Base-by-base conservation (phyloP, 1,284 basidiomycete species). In the Tylopilus orsonianus region DNA sequence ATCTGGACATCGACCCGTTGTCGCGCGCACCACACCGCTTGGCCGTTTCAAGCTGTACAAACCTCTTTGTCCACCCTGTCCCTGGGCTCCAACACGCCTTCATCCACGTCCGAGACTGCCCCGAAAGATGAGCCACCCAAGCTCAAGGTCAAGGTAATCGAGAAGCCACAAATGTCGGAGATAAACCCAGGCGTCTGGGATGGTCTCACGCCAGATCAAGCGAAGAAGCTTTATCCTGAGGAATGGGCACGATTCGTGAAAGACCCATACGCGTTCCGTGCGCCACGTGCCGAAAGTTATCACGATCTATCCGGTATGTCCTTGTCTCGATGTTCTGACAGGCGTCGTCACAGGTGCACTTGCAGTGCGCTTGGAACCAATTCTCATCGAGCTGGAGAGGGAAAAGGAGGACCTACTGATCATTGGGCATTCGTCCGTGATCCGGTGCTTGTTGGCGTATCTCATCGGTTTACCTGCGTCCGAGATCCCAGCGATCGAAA, bases 121-220 rank as follows among this genome's bases (percentile, higher is more conserved):
- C 22, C 43, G 34, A 53, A 44, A 34, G 55, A 56, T 8, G 42
- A 33, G 2, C n/a, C 48, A 14, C 58, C 60, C 50, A 61, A 69
- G 36, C 49, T 73, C 36, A 78, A 74, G 43, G 80, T 90, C 65
- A 93, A 93, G 64, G 91, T 99, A 18, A 80, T 93, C 37, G 93
- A 99, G 71, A 94, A 95, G 59, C 83, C 90, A 0, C 95, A 96
- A 68, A 96, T 99, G 90, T 79, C 85, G 49, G 95, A 99, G 74
- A 96, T 99, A 65, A 99, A 99, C 62, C 96, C 96, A 36, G 92
- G 92, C 3, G 90, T 95, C 7, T 95, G 92, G 86, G 97, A 99
- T 66, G 97, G 97, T 1, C 79, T 99, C 48, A 90, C 87, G 1
- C 88, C 90, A 0, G 90, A 93, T 53, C 88, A 97, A 65, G 94